Evolutionary conservation across 176 grass and related monocot genomes (phyloP).

Genomic region (Saccharum officinarum): DNA sequence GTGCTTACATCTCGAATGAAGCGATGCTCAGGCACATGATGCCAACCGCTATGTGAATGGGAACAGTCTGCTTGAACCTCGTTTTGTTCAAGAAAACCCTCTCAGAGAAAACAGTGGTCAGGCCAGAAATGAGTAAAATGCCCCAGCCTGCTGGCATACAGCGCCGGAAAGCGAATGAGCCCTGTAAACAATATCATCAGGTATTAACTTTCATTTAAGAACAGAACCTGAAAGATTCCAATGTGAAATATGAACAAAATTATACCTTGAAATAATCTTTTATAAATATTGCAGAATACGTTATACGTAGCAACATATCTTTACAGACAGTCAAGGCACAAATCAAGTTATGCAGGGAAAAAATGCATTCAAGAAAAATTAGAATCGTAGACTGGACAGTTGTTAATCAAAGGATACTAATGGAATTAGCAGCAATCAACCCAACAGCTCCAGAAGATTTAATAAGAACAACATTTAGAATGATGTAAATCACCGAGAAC

Average conservation of each 20-base stretch:
- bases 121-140: conserved; percentile 69
- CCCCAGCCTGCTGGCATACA: conserved; percentile 83
- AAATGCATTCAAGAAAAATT: conserved; percentile 14
- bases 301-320: conserved; percentile 88
- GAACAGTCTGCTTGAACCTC: conserved; percentile 74
- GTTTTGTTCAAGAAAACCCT: conserved; percentile 63
- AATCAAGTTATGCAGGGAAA: conserved; percentile 8
- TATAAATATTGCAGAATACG: conserved; percentile 83
- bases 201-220: not conserved
- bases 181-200: conserved; percentile 34
- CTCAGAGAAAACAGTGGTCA: conserved; percentile 55
- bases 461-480: conserved; percentile 78
- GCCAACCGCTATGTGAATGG: conserved; percentile 74
- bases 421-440: conserved; percentile 88
- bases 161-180: conserved; percentile 66
- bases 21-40: conserved; percentile 70
- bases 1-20: conserved; percentile 68
- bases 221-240: not conserved
- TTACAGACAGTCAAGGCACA: conserved; percentile 54
- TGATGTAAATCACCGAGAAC: conserved; percentile 86
- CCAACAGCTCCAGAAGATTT: conserved; percentile 78
- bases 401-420: conserved; percentile 76
- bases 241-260: conserved; percentile 23
- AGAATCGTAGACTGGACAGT: conserved; percentile 13
- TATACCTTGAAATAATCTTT: conserved; percentile 86